Evolutionary conservation across 2,329 filamentous ascomycete genomes (phyloP), one percentile per base, ranked within the genome.

Genomic region (Diaporthe sp.): DNA sequence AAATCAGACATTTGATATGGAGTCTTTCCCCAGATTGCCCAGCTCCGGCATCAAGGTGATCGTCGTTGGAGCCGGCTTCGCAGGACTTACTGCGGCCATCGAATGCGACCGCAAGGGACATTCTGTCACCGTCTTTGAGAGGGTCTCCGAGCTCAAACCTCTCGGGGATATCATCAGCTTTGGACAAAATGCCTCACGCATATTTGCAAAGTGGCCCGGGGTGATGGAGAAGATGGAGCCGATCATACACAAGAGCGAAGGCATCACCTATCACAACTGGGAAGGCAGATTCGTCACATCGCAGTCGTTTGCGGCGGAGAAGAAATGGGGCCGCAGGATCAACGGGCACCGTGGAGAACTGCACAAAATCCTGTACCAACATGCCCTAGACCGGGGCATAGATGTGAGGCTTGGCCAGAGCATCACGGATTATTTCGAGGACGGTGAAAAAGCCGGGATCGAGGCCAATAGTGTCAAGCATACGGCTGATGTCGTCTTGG

Each of bases 51-150:
- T 87, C 77, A 82, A 82, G 30, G 84, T 88, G 61, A 78, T 88
- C 30, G 84, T 88, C 66, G 85, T 88, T 9, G 86, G 87, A 33
- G 83, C 83, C 78, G 89, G 89, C 35, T 90, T 91, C 74, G 89
- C 88, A 38, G 89, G 89, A 38, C 84, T 91, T 19, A 88, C 89
- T 8, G 88, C 89, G 22, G 89, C 89, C 42, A 89, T 91, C 75
- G 89, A 91, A 80, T 90, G 88, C 78, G 83, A 86, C 60, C 85
- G 86, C 50, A 88, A 90, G 78, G 89, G 89, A 15, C 88, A 90
- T 78, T 80, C 81, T 2, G 87, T 81, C 73, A 81, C 79, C 54
- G 81, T 87, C 22, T 82, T 88, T 54, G 88, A 89, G 74, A 87
- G 85, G 33, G 84, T 87, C 73, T 80, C 84, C 1, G 83, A 83